Evolutionary conservation across 2,329 filamentous ascomycete genomes (phyloP), one percentile per base, ranked within the genome.

Genomic region (Colletotrichum sp.): DNA sequence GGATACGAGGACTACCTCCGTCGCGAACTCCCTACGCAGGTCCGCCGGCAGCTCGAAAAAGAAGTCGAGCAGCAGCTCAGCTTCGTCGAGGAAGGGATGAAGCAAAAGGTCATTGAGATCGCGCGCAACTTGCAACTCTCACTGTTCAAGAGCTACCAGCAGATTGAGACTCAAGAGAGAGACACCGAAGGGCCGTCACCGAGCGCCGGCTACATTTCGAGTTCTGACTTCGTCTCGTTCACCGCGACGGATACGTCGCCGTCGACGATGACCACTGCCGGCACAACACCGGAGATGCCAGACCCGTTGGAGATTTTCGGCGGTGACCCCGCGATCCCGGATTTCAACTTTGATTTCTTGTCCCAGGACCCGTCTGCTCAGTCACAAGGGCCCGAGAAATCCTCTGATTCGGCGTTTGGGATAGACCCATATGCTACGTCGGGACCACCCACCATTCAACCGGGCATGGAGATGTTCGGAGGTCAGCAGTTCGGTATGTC

Each of bases 21-120:
- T 16, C 79, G 80, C 36, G 83, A 85, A 16, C 78, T 87, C 1
- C 83, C 84, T 0, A 78, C 80, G 2, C 77, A 81, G 2, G 80
- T 86, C 24, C 81, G 82, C 15, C 77, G 79, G 5, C 80, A 82
- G n/a, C 80, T 88, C 9, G 80, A 81, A 26, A 69, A 34, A 0
- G 81, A 81, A 28, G 78, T 83, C 32, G 79, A 81, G 49, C 71
- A 68, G 32, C 77, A 82, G 39, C 49, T 82, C 12, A 71, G 79
- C 26, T 78, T 78, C 15, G 77, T 83, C 36, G 80, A 82, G 67
- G 78, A 78, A 6, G 74, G 77, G 10, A 77, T 83, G 69, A 71
- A 71, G 59, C 49, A 78, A 5, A 80, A 78, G 64, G 75, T 82
- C 13, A 68, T 75, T 26, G 78, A 81, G 4, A 77, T 84, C 6